phyloP scores from a whole-genome alignment of 176 grass and related monocot species.

The Avena insularis region DNA sequence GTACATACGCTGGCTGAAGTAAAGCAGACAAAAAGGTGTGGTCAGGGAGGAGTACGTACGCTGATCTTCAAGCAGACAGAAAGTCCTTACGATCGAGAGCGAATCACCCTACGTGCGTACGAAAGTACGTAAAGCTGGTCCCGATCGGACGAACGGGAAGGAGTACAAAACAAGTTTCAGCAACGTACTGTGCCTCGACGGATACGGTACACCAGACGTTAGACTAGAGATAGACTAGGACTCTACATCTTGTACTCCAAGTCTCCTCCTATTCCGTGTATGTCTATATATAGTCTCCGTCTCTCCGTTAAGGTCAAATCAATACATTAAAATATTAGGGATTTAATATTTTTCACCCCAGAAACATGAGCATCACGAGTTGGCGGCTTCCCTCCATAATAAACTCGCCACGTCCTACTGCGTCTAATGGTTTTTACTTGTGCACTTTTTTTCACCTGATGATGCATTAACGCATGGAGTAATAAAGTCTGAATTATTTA shows the following conservation, averaged over 20 bases:
- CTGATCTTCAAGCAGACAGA: neutral
- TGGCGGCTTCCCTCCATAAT: too few species aligned
- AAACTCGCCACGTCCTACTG: too few species aligned
- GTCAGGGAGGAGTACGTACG: neutral
- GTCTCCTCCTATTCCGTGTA: too few species aligned
- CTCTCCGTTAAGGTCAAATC: too few species aligned
- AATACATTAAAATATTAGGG: too few species aligned
- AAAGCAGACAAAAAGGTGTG: neutral
- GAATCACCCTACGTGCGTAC: neutral
- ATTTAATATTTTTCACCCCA: neutral
- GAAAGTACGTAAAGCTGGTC: conserved; percentile 9
- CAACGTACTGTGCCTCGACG: neutral
- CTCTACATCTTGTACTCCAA: too few species aligned
- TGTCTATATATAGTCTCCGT: too few species aligned
- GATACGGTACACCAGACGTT: neutral
- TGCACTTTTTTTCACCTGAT: neutral
- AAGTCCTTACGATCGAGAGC: neutral
- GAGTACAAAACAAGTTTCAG: neutral
- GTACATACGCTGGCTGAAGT: neutral
- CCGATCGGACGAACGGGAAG: neutral
- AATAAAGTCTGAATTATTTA: neutral
- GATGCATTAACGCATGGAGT: neutral
- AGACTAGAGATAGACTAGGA: too few species aligned
- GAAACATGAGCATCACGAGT: too few species aligned
- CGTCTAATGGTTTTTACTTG: neutral